Evolutionary conservation across 306 rosid species (phyloP).

Genomic region (Glycyrrhiza uralensis): DNA sequence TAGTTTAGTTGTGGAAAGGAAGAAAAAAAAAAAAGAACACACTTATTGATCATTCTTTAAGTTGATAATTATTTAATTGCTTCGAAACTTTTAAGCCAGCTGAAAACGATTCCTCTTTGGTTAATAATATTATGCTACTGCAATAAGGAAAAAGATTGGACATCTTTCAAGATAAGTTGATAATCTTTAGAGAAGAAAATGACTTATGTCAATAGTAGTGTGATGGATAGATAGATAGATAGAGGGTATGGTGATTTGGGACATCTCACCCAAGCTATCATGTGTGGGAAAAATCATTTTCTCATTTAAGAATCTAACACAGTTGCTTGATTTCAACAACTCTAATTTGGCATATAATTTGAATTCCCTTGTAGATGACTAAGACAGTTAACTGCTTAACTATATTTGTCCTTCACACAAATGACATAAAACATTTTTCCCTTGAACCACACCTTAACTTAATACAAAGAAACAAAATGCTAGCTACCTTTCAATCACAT

Average conservation of each 20-base stretch:
- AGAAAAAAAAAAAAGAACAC: neutral
- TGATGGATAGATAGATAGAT: slow-evolving; percentile 25
- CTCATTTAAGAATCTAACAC: slow-evolving; percentile 29
- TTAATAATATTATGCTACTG: slow-evolving; percentile 4
- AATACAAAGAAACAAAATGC: slow-evolving; percentile 42
- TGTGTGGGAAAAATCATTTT: slow-evolving; percentile 33
- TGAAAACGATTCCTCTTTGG: slow-evolving; percentile 17
- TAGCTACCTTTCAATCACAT: slow-evolving; percentile 13
- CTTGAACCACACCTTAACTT: slow-evolving; percentile 49
- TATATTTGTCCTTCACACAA: slow-evolving; percentile 38
- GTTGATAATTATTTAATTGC: slow-evolving; percentile 25
- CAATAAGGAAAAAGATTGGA: slow-evolving; percentile 57
- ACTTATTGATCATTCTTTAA: neutral
- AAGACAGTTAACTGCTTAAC: slow-evolving; percentile 43
- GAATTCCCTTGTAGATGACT: slow-evolving; percentile 19
- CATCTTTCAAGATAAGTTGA: slow-evolving; percentile 55
- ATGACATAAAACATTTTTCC: slow-evolving; percentile 24
- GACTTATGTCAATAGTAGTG: slow-evolving; percentile 34
- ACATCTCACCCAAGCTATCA: slow-evolving; percentile 54
- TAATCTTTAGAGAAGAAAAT: slow-evolving; percentile 31
- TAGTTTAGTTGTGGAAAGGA: neutral
- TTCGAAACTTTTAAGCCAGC: slow-evolving; percentile 17
- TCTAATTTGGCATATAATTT: slow-evolving; percentile 2
- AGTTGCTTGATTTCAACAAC: slow-evolving; percentile 36
- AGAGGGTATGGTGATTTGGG: slow-evolving; percentile 27